phyloP scores from a whole-genome alignment of 2,329 filamentous ascomycete species.

The Arthroderma sp. region DNA sequence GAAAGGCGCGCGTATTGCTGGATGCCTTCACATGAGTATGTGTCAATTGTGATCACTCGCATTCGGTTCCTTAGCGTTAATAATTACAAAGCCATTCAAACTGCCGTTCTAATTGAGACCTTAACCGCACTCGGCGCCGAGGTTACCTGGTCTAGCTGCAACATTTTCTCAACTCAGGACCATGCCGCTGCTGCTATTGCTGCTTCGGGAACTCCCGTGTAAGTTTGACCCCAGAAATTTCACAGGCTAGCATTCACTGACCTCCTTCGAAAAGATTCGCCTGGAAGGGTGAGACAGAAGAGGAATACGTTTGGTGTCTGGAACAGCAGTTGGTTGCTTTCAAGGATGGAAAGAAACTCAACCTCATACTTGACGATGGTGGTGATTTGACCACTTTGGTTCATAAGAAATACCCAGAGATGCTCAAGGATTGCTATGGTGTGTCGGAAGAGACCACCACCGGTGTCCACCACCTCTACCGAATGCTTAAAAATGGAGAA shows the following conservation, averaged over 20 bases:
- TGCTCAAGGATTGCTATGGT: conserved; percentile 96
- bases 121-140: conserved; percentile 87
- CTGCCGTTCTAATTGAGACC: conserved; percentile 97
- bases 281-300: conserved; percentile 90
- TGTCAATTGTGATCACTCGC: conserved; percentile 12
- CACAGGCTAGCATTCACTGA: not conserved
- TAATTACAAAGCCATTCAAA: conserved; percentile 64
- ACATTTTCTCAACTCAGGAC: conserved; percentile 99
- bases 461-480: conserved; percentile 98
- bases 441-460: conserved; percentile 99
- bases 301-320: conserved; percentile 99
- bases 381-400: conserved; percentile 93
- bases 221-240: conserved; percentile 29
- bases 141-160: conserved; percentile 98
- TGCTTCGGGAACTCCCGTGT: conserved; percentile 78
- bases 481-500: conserved; percentile 82
- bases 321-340: conserved; percentile 96
- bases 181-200: conserved; percentile 97
- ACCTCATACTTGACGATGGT: conserved; percentile 98
- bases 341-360: conserved; percentile 92
- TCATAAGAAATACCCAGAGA: conserved; percentile 96
- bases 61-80: not conserved
- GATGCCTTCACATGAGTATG: conserved; percentile 93
- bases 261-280: conserved; percentile 38
- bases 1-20: conserved; percentile 86